A percentile compares a stretch with the other conserved stretches of the same genome.
These are phyloP conservation scores for Lentinula novae-zelandiae DNA, from an alignment of 1,284 basidiomycete species.

Conservation along the genomic window DNA sequence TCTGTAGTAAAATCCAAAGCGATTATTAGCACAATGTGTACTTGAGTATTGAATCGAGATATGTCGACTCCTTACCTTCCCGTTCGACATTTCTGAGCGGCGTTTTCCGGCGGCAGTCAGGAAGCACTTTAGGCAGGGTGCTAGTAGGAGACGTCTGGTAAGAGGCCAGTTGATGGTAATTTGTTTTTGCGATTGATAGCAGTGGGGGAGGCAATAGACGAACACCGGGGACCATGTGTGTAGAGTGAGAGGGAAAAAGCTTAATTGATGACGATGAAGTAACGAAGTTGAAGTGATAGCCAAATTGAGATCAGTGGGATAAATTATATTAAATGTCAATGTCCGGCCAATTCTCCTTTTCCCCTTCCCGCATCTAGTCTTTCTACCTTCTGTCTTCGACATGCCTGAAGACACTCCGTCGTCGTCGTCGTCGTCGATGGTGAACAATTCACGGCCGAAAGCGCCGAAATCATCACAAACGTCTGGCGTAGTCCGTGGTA, in stretches of 20 bases:
- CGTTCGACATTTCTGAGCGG: constrained; percentile 2
- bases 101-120: background rate
- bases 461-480: constrained; percentile 28
- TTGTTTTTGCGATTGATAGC: background rate
- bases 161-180: background rate
- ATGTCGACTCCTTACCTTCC: background rate
- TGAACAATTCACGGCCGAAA: constrained; percentile 39
- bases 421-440: constrained; percentile 29
- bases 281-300: constrained; percentile 1
- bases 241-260: background rate
- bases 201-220: background rate
- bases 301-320: constrained; percentile 8
- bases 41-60: background rate
- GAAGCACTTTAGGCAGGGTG: background rate
- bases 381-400: constrained; percentile 10
- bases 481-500: constrained; percentile 40
- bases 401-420: constrained; percentile 46
- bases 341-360: constrained; percentile 19
- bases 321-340: constrained; percentile 4
- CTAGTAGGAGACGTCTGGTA: background rate
- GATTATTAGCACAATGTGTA: background rate
- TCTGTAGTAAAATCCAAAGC: background rate
- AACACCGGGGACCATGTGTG: constrained; percentile 4
- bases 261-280: background rate
- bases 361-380: constrained; percentile 10